A percentile compares a stretch with the other conserved stretches of the same genome.
These are phyloP conservation scores for Oryza punctata DNA, from an alignment of 176 grass and related monocot genomes.

Conservation along the genomic window DNA sequence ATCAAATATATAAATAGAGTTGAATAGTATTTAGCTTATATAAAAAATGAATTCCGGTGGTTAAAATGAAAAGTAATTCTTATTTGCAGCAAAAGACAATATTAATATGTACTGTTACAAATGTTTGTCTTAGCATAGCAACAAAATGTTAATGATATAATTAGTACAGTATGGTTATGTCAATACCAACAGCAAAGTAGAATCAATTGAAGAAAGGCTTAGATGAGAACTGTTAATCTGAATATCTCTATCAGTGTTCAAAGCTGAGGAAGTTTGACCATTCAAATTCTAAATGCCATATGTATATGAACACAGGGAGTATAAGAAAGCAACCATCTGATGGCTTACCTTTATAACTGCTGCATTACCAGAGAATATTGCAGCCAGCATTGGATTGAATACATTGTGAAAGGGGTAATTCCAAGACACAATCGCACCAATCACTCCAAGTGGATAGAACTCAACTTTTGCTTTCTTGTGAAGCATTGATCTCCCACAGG, in stretches of 20 bases:
- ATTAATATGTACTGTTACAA: background rate
- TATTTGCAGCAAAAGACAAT: background rate
- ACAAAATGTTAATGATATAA: background rate
- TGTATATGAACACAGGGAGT: background rate
- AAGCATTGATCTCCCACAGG: slow-evolving; percentile 87
- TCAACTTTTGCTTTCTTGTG: slow-evolving; percentile 96
- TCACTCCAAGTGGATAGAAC: slow-evolving; percentile 91
- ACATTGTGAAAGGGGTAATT: slow-evolving; percentile 99
- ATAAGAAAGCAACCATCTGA: background rate
- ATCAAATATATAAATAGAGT: slow-evolving; percentile 25
- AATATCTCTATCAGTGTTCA: background rate
- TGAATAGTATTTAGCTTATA: background rate
- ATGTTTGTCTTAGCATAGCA: slow-evolving; percentile 10
- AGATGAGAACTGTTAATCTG: background rate
- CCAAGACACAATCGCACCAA: slow-evolving; percentile 99
- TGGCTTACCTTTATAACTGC: slow-evolving; percentile 88
- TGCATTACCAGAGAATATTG: slow-evolving; percentile 98
- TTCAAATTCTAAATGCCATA: background rate
- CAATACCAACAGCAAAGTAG: background rate
- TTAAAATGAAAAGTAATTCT: background rate
- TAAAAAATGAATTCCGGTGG: slow-evolving; percentile 7
- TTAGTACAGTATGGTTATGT: background rate
- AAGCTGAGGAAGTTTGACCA: background rate
- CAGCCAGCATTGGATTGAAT: slow-evolving; percentile 89
- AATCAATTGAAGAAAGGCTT: background rate